Evolutionary conservation across 2,329 filamentous ascomycete genomes (phyloP).

Genomic region (Fusarium tanahbumbuense): DNA sequence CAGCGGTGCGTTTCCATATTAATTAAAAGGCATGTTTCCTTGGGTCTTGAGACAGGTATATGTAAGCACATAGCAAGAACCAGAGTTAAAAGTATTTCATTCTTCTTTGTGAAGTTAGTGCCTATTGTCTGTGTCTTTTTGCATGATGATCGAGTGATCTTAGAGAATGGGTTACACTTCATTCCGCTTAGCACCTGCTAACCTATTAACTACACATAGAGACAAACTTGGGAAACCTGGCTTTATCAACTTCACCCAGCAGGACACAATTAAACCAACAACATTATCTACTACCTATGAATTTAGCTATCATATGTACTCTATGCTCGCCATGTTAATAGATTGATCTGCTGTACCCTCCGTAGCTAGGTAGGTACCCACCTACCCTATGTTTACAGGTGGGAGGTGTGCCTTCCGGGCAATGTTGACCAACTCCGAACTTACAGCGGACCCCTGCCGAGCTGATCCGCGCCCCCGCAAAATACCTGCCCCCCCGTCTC

Average conservation of each 20-base stretch:
- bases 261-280: neutral
- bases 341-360: neutral
- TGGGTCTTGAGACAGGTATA: neutral
- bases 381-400: neutral
- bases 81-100: neutral
- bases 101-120: neutral
- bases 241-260: neutral
- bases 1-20: neutral
- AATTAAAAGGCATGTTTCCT: neutral
- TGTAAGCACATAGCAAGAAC: neutral
- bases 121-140: neutral
- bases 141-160: neutral
- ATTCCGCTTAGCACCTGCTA: too few relatives aligned
- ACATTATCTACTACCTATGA: neutral
- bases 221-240: neutral
- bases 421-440: constrained; percentile 14
- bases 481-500: constrained; percentile 6
- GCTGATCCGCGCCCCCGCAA: constrained; percentile 41
- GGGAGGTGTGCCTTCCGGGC: neutral
- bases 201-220: too few relatives aligned
- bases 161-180: neutral
- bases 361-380: neutral
- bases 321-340: neutral
- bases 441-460: constrained; percentile 28
- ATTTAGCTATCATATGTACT: neutral